Conservation (phyloP, 345 rosid genomes). For the Citrus reticulata region DNA sequence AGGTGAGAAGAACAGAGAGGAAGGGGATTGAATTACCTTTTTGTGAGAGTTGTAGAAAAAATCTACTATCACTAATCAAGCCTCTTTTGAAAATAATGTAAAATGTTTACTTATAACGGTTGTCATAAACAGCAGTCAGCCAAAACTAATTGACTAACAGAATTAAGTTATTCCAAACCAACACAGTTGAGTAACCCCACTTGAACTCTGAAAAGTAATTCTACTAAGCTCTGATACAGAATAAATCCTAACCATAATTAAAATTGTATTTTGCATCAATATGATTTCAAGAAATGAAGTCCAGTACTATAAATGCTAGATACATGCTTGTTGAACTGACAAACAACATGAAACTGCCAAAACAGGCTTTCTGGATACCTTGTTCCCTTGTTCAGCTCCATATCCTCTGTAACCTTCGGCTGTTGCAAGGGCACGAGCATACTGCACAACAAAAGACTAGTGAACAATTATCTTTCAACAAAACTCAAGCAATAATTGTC, state of each 20-base stretch:
- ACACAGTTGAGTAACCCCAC: background rate
- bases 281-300: conserved; percentile 2
- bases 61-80: background rate
- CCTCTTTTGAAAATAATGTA: background rate
- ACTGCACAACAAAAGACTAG: conserved; percentile 23
- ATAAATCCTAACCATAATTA: background rate
- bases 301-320: background rate
- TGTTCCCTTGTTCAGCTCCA: conserved; percentile 63
- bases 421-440: conserved; percentile 36
- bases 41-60: background rate
- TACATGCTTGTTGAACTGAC: background rate
- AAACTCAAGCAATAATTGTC: background rate
- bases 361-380: conserved; percentile 24
- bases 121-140: background rate
- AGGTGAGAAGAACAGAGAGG: no score
- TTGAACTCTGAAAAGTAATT: background rate
- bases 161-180: background rate
- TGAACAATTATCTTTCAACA: background rate
- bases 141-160: background rate
- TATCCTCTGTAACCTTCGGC: conserved; percentile 47
- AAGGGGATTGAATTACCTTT: background rate
- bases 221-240: background rate
- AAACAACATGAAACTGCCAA: background rate
- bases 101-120: background rate
- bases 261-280: background rate